These are phyloP conservation scores for Cyberlindnera suaveolens DNA, from an alignment of 805 yeast species.

Conservation along the genomic window DNA sequence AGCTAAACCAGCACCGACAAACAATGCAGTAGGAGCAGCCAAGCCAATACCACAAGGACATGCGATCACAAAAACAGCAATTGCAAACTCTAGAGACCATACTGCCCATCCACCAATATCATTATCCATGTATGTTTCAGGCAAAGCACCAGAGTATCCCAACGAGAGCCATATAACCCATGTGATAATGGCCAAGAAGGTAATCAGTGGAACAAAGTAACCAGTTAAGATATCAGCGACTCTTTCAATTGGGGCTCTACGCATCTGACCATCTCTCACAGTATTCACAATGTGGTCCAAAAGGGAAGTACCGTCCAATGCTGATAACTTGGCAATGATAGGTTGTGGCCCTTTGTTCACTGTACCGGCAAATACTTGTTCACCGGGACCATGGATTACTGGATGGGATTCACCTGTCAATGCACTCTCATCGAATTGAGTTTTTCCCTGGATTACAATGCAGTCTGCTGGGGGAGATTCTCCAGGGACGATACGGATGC, in stretches of 20 bases:
- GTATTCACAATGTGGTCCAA: conserved; percentile 64
- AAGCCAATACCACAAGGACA: conserved; percentile 85
- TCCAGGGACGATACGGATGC: conserved; percentile 42
- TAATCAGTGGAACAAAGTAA: conserved; percentile 66
- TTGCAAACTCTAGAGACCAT: conserved; percentile 74
- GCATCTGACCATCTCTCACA: conserved; percentile 68
- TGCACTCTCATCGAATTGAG: conserved; percentile 56
- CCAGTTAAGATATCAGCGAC: conserved; percentile 65
- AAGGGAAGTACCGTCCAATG: conserved; percentile 58
- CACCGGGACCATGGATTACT: conserved; percentile 50
- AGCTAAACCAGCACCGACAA: conserved; percentile 74
- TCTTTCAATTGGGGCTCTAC: conserved; percentile 68
- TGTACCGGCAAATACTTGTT: conserved; percentile 69
- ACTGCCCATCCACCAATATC: conserved; percentile 71
- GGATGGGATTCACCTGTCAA: conserved; percentile 60
- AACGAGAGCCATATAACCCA: conserved; percentile 66
- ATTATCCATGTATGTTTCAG: conserved; percentile 48
- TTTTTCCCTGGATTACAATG: conserved; percentile 38
- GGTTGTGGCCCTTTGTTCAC: conserved; percentile 54
- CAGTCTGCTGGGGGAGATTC: conserved; percentile 59
- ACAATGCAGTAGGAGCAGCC: conserved; percentile 80
- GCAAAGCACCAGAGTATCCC: conserved; percentile 49
- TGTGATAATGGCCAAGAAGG: conserved; percentile 50
- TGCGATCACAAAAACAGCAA: conserved; percentile 76
- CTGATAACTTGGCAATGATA: conserved; percentile 47